Conservation (phyloP, 164 flowering plant genomes). For the Houttuynia cordata region DNA sequence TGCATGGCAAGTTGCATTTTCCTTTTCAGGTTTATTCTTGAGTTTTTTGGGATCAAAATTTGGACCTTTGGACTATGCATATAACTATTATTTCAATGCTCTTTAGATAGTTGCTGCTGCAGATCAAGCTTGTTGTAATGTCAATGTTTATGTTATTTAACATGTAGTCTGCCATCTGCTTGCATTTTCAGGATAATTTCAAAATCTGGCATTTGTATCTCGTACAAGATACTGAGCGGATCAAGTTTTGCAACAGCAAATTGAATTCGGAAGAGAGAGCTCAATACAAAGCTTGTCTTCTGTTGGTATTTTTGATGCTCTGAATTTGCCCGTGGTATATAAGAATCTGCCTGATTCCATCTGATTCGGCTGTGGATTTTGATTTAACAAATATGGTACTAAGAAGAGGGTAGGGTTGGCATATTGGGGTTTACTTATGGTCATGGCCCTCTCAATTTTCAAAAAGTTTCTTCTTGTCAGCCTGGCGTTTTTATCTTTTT, state of each 20-base stretch:
- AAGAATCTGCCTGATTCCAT: background rate
- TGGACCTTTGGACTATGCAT: background rate
- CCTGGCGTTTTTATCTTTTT: conserved; percentile 3
- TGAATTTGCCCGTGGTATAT: background rate
- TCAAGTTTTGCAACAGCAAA: too few species aligned
- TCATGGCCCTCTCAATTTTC: background rate
- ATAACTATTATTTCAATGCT: background rate
- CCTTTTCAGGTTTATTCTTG: too few species aligned
- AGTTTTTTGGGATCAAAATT: too few species aligned
- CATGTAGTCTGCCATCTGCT: background rate
- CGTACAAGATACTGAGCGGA: too few species aligned
- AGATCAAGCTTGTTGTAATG: background rate
- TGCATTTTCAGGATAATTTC: background rate
- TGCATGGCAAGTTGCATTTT: too few species aligned
- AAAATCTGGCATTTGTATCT: background rate
- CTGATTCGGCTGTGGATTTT: background rate
- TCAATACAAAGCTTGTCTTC: background rate
- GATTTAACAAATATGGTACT: background rate
- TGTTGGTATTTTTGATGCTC: background rate
- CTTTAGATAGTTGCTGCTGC: background rate
- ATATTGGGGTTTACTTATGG: background rate
- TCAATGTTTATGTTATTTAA: background rate
- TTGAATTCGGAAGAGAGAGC: too few species aligned
- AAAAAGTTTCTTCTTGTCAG: conserved; percentile 3
- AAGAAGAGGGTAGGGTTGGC: background rate